Evolutionary conservation across 768 basidiomycete genomes (phyloP), one percentile per base, ranked within the genome.

Genomic region (Termitomyces sp.): DNA sequence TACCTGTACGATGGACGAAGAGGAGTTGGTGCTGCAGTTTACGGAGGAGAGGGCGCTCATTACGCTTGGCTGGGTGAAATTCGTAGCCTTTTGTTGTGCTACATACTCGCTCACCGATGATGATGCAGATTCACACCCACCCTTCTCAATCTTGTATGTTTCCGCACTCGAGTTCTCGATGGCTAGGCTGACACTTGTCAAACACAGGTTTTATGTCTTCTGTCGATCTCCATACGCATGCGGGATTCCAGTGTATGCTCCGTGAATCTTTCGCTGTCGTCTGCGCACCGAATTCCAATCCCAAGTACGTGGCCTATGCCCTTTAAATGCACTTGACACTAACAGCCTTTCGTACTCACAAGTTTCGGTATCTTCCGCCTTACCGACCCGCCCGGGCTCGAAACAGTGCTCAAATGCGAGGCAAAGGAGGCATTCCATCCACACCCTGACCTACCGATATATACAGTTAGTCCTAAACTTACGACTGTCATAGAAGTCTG

Each of bases 221-320:
- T 8, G 87, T 95, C 18, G 94, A 96, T 69, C 71, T 97, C 22
- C 94, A 97, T 64, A 95, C 93, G 3, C 94, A 95, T 69, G 86
- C 90, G 1, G 87, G 83, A 8, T 97, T 94, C 72, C 94, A 96
- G 64, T 71, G 83, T 36, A 94, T 93, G 87, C 79, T 97, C 3
- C 90, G 89, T 0, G 94, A 97, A 67, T 93, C 91, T 0, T 91
- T 96, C 67, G 94, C 94, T 0, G 90, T 96, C 40, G 94, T 97
- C 16, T 94, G 92, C 65, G 91, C 93, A 3, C 94, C 94, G 0
- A 83, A 81, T 48, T 86, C 83, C 1, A 84, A 78, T 20, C 93
- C 92, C 0, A 86, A 82, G 88, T 91, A 71, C 28, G 86, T 65
- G 0, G 11, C 1, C n/a, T 8, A 35, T 7, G 35, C 30, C 28